Evolutionary conservation across 768 basidiomycete species (phyloP).

Genomic region (Amanita rubescens): DNA sequence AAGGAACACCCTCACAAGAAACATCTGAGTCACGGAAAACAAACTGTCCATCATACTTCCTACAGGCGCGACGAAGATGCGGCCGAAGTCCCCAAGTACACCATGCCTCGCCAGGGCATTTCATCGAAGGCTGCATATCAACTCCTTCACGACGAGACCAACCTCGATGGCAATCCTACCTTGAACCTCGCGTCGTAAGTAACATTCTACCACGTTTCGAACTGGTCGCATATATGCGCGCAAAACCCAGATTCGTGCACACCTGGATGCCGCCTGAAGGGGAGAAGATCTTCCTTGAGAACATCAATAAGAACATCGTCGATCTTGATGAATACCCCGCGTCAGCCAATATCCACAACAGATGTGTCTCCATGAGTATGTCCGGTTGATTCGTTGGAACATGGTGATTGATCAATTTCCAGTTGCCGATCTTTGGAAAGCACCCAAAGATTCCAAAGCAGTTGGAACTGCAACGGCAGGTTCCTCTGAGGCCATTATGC

Average conservation of each 20-base stretch:
- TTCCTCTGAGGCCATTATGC: constrained; percentile 62
- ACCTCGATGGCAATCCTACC: constrained; percentile 48
- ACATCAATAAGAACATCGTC: constrained; percentile 57
- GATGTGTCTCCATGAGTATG: constrained; percentile 48
- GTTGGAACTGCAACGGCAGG: constrained; percentile 62
- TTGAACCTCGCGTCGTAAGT: constrained; percentile 63
- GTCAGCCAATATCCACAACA: constrained; percentile 43
- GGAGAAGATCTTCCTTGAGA: constrained; percentile 51
- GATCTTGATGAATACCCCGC: constrained; percentile 66
- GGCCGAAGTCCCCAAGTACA: constrained; percentile 35
- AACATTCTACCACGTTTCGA: background rate
- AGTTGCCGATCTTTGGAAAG: constrained; percentile 60
- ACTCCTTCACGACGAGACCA: constrained; percentile 47
- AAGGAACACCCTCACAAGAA: constrained; percentile 34
- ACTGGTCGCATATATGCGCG: background rate
- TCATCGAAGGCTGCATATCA: constrained; percentile 39
- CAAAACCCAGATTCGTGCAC: constrained; percentile 40
- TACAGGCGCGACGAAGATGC: constrained; percentile 36
- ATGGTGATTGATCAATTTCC: constrained; percentile 3
- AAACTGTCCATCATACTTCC: constrained; percentile 23
- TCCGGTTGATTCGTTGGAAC: constrained; percentile 2
- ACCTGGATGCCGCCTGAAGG: constrained; percentile 56
- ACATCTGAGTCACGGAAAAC: constrained; percentile 21
- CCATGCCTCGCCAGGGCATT: constrained; percentile 36
- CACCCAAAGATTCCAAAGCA: constrained; percentile 44